A percentile compares a stretch with the other conserved stretches of the same genome.
phyloP scores from a whole-genome alignment of 208 protist genomes.

The Leishmania lainsoni region DNA sequence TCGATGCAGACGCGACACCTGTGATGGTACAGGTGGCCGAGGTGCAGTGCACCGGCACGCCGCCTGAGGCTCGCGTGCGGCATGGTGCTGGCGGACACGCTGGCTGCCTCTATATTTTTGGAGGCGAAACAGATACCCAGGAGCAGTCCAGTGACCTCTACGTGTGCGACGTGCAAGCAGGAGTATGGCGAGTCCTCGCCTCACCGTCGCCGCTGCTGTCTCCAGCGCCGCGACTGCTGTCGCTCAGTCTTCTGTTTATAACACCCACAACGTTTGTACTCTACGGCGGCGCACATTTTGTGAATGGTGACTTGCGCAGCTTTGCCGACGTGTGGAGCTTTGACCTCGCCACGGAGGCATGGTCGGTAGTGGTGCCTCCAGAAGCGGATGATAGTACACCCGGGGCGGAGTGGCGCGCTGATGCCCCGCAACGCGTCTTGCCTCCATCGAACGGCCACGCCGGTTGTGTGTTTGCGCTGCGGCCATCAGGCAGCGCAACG shows the following conservation, averaged over 20 bases:
- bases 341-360: conserved; percentile 31
- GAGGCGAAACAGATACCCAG: conserved; percentile 53
- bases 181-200: conserved; percentile 38
- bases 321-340: conserved; percentile 55
- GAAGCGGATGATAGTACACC: not conserved
- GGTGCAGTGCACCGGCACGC: conserved; percentile 39
- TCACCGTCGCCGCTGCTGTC: conserved; percentile 25
- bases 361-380: conserved; percentile 9
- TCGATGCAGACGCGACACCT: not conserved
- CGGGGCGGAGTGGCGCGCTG: not conserved
- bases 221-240: conserved; percentile 54
- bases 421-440: conserved; percentile 10
- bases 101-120: conserved; percentile 62
- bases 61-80: conserved; percentile 49
- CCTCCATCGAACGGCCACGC: conserved; percentile 48
- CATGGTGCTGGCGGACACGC: conserved; percentile 42
- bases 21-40: conserved; percentile 16
- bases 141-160: conserved; percentile 61
- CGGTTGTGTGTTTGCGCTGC: conserved; percentile 27
- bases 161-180: conserved; percentile 34
- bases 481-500: not conserved
- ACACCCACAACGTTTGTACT: conserved; percentile 38
- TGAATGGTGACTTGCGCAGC: conserved; percentile 50
- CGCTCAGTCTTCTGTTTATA: conserved; percentile 50
- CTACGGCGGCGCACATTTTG: conserved; percentile 73